Conservation (phyloP, 2,329 filamentous ascomycete genomes). For the Balansia obtecta region DNA sequence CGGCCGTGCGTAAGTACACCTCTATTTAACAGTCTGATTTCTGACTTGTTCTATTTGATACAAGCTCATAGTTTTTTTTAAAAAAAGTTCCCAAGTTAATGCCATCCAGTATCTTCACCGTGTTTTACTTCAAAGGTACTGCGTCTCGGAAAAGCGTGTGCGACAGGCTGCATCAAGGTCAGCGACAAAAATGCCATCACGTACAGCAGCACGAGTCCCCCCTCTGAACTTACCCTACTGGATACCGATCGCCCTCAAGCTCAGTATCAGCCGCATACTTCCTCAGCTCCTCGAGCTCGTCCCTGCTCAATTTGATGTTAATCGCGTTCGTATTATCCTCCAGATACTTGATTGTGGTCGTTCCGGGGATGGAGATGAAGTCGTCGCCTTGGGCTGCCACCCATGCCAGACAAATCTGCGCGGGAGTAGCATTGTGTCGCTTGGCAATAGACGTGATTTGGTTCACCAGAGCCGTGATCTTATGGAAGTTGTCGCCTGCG, state of each 20-base stretch:
- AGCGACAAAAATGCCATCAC: not conserved
- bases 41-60: no score
- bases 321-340: conserved; percentile 30
- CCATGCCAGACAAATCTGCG: conserved; percentile 52
- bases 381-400: conserved; percentile 46
- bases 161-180: not conserved
- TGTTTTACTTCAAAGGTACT: not conserved
- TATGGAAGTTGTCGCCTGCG: conserved; percentile 15
- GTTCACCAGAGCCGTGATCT: conserved; percentile 41
- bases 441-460: conserved; percentile 35
- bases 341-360: conserved; percentile 32
- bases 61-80: no score
- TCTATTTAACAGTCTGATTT: no score
- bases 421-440: conserved; percentile 40
- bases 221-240: conserved; percentile 5
- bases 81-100: no score
- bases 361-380: conserved; percentile 46
- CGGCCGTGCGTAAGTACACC: no score
- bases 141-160: not conserved
- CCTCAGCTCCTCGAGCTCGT: conserved; percentile 23
- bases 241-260: conserved; percentile 15
- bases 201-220: not conserved
- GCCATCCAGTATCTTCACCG: not conserved
- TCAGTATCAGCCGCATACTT: conserved; percentile 15
- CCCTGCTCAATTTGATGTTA: conserved; percentile 18